phyloP scores from a whole-genome alignment of 306 rosid genomes.

The Arachis stenosperma region DNA sequence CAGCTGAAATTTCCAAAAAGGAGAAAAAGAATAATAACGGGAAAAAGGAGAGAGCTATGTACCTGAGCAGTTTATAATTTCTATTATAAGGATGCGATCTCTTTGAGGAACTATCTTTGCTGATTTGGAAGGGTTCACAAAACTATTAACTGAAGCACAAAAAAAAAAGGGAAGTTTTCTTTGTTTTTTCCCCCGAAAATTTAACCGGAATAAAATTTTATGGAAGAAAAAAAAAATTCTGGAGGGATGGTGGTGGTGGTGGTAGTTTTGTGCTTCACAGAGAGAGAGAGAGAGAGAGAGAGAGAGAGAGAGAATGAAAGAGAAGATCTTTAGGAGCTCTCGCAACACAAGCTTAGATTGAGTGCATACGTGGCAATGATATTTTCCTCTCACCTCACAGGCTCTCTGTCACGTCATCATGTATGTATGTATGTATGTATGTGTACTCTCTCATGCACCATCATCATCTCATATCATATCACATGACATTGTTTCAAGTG shows the following conservation, averaged over 20 bases:
- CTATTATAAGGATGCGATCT: slow-evolving; percentile 30
- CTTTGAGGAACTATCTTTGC: not conserved
- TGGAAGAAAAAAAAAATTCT: too few species aligned
- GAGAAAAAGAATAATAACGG: not conserved
- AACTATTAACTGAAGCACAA: not conserved
- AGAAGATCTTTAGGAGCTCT: slow-evolving; percentile 72
- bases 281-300: slow-evolving; percentile 19
- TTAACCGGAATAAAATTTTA: too few species aligned
- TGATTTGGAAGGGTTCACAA: slow-evolving; percentile 26
- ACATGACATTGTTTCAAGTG: not conserved
- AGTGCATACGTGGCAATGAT: slow-evolving; percentile 80
- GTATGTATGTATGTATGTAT: not conserved
- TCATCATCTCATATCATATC: not conserved
- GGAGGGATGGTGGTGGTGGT: slow-evolving; percentile 35
- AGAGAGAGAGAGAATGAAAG: slow-evolving; percentile 35
- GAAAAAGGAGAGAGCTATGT: not conserved
- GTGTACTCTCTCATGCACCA: not conserved
- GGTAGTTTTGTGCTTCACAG: slow-evolving; percentile 29
- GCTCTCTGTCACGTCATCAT: slow-evolving; percentile 45
- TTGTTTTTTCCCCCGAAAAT: not conserved
- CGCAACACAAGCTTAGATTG: slow-evolving; percentile 45
- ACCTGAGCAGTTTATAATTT: slow-evolving; percentile 33
- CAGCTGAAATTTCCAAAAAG: not conserved
- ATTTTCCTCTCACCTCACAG: slow-evolving; percentile 66
- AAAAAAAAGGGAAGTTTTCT: not conserved